Base-by-base conservation (phyloP, 2,329 filamentous ascomycete genomes). In the Aphanocladium album region DNA sequence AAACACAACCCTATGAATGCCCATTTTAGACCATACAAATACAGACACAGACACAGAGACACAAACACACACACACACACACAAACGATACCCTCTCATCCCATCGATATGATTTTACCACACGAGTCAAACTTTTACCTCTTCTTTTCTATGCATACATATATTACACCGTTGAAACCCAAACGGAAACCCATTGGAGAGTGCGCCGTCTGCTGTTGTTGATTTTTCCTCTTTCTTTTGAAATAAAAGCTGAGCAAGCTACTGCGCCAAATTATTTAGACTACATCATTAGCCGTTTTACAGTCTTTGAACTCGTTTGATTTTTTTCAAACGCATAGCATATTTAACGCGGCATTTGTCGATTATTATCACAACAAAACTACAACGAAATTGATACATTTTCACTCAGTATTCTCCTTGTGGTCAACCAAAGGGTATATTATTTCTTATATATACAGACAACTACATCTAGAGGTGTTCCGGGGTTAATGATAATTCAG, bases 401-500 rank as follows among this genome's bases (percentile, higher is more conserved):
- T 17, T 39, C n/a, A n/a, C n/a, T n/a, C n/a, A n/a, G n/a, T n/a
- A n/a, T n/a, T n/a, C n/a, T n/a, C n/a, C n/a, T n/a, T n/a, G n/a
- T n/a, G n/a, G n/a, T n/a, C n/a, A n/a, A n/a, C n/a, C n/a, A n/a
- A n/a, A n/a, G 35, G 35, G 35, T 39, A 39, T 39, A 39, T 39
- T 39, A 30, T 30, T 30, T 30, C 17, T 8, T 46, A 46, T 46
- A 46, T 23, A 46, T 46, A 21, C 43, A 46, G 14, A 30, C 30
- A 30, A 5, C 30, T 5, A 5, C 30, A 30, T 30, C 30, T 30
- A 30, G 30, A 30, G 5, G 9, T 5, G 30, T 30, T 30, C 30
- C 9, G 5, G 30, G 35, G 1, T 64, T 54, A 76, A 62, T 73
- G 75, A 69, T 86, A 86, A 62, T 76, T 80, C 66, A 86, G 67